These are phyloP conservation scores for Pleurotus ostreatus DNA, from an alignment of 768 basidiomycete genomes.

Conservation along the genomic window DNA sequence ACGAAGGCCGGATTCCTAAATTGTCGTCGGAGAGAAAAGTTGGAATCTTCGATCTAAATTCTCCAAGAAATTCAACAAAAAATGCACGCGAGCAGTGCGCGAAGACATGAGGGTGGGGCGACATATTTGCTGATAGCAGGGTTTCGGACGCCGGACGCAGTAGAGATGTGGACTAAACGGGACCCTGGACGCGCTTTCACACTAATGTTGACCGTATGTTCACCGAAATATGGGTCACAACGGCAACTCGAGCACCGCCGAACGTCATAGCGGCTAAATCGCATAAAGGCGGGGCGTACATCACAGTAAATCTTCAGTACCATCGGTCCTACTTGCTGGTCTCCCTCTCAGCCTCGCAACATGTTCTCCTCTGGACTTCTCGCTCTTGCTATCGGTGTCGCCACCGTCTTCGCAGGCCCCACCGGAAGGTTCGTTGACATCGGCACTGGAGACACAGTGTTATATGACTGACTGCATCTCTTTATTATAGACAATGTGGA, in stretches of 20 bases:
- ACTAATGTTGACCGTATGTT: too few species aligned
- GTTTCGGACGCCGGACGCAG: too few species aligned
- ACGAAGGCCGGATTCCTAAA: too few species aligned
- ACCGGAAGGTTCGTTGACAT: not conserved
- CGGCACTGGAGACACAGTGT: not conserved
- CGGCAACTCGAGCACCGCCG: not conserved
- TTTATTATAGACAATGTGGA: conserved; percentile 26
- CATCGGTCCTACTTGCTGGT: not conserved
- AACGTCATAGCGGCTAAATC: not conserved
- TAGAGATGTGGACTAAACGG: too few species aligned
- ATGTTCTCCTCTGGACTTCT: conserved; percentile 1
- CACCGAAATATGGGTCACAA: too few species aligned
- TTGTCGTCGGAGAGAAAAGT: too few species aligned
- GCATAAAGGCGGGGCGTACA: not conserved
- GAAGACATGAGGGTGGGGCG: too few species aligned
- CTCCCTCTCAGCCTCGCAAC: not conserved
- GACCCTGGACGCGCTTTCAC: too few species aligned
- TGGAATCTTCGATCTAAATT: too few species aligned
- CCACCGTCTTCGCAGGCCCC: conserved; percentile 1
- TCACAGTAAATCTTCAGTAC: not conserved
- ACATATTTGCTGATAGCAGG: too few species aligned
- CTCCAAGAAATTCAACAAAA: too few species aligned
- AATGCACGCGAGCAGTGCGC: too few species aligned
- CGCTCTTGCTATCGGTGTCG: not conserved
- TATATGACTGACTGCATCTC: not conserved